These are phyloP conservation scores for Clavispora santaluciae DNA, from an alignment of 805 yeast genomes.

Conservation along the genomic window DNA sequence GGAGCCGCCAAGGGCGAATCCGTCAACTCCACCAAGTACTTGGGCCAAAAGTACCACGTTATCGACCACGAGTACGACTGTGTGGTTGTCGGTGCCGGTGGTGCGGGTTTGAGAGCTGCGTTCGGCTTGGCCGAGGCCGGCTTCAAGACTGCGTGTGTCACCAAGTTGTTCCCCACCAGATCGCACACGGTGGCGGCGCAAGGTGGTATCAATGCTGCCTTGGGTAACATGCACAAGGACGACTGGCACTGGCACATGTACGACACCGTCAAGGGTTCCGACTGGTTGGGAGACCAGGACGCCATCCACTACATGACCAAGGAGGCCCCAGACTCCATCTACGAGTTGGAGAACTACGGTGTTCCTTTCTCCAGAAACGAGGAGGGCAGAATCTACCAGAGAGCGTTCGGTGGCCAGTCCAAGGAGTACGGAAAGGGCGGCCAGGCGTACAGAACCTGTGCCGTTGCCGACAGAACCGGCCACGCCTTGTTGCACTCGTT, in stretches of 20 bases:
- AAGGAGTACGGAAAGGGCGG: slow-evolving; percentile 97
- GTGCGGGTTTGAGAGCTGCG: slow-evolving; percentile 98
- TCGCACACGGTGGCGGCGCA: slow-evolving; percentile 99
- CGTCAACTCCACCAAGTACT: slow-evolving; percentile 39
- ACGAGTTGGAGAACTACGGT: slow-evolving; percentile 97
- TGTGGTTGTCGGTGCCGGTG: slow-evolving; percentile 98
- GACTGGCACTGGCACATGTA: slow-evolving; percentile 99
- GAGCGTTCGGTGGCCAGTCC: slow-evolving; percentile 98
- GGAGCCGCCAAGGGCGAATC: slow-evolving; percentile 36
- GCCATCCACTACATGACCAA: slow-evolving; percentile 98
- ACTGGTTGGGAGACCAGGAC: slow-evolving; percentile 99
- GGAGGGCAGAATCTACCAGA: slow-evolving; percentile 94
- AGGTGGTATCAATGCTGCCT: slow-evolving; percentile 98
- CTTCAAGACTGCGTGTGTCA: slow-evolving; percentile 93
- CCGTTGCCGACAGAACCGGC: slow-evolving; percentile 99
- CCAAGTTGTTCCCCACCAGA: slow-evolving; percentile 96
- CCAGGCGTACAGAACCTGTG: slow-evolving; percentile 98
- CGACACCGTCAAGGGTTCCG: slow-evolving; percentile 98
- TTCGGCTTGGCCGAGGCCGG: slow-evolving; percentile 97
- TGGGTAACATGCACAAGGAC: slow-evolving; percentile 97
- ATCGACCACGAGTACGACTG: slow-evolving; percentile 98
- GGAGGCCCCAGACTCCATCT: slow-evolving; percentile 94
- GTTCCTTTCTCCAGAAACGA: slow-evolving; percentile 97
- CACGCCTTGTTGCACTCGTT: slow-evolving; percentile 94
- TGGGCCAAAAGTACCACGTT: slow-evolving; percentile 72